Evolutionary conservation across 139 green algal species (phyloP).

Genomic region (Nannochloris sp.): DNA sequence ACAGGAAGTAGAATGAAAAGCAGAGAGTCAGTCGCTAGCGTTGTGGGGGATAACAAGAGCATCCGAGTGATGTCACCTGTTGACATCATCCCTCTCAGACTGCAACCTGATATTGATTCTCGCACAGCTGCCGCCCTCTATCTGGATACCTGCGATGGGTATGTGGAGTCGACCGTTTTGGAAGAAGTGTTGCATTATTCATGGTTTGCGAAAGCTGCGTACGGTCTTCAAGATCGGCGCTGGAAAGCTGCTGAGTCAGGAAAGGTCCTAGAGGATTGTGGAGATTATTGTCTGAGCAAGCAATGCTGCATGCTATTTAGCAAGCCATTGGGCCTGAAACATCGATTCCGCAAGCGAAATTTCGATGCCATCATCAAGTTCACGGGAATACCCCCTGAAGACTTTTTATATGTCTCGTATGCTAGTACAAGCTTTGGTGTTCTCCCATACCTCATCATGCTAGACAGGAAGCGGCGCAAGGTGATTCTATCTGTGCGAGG

Average conservation of each 20-base stretch:
- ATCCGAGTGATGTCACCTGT: no score
- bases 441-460: slow-evolving; percentile 38
- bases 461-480: slow-evolving; percentile 13
- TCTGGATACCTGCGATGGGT: no score
- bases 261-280: not conserved
- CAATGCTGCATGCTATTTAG: not conserved
- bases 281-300: not conserved
- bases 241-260: not conserved
- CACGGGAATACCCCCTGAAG: not conserved
- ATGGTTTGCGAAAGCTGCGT: not conserved
- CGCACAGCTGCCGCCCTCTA: no score
- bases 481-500: slow-evolving; percentile 27
- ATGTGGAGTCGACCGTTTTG: not conserved
- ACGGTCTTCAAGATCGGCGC: not conserved
- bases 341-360: not conserved
- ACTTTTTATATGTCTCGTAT: not conserved
- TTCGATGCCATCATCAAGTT: not conserved
- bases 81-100: no score
- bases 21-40: no score
- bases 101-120: no score
- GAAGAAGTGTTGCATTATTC: not conserved
- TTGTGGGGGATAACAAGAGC: no score
- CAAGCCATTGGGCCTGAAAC: not conserved
- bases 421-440: not conserved
- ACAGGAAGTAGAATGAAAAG: no score